Percentiles rank a stretch among this genome's conserved stretches.
Conservation (phyloP, 2,329 filamentous ascomycete species). For the Colletotrichum musicola region DNA sequence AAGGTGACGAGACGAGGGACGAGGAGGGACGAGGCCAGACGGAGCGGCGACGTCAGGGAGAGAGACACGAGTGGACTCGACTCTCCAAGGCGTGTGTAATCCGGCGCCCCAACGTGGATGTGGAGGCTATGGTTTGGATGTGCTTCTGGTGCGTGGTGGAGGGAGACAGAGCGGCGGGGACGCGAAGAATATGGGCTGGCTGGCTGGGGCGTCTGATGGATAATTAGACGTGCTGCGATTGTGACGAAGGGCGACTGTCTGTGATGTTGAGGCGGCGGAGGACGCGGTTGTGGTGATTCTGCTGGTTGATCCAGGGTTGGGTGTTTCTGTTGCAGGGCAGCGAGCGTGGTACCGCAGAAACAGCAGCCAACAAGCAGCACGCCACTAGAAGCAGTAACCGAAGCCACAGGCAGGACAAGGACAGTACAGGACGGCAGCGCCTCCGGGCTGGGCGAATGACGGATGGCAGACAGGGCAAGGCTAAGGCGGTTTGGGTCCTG, state of each 20-base stretch:
- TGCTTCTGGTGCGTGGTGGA: constrained; percentile 1
- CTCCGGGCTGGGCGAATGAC: constrained; percentile 7
- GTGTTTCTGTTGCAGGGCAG: constrained; percentile 1
- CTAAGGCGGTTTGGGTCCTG: constrained; percentile 16
- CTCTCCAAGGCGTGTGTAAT: constrained; percentile 14
- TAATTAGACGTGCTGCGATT: not conserved
- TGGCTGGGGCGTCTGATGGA: not conserved
- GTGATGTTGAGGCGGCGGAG: not conserved
- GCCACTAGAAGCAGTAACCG: not conserved
- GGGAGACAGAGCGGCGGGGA: constrained; percentile 16
- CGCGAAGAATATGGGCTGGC: not conserved
- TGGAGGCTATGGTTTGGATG: constrained; percentile 3
- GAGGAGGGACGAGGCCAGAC: constrained; percentile 10
- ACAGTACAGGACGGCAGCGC: not conserved
- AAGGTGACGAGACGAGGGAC: constrained; percentile 17
- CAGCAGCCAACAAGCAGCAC: not conserved
- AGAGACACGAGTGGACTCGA: constrained; percentile 20
- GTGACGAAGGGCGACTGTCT: not conserved
- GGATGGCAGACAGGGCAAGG: constrained; percentile 7
- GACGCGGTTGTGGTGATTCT: constrained; percentile 1
- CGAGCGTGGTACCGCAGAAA: not conserved
- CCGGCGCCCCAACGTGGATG: constrained; percentile 16
- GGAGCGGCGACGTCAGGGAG: constrained; percentile 24
- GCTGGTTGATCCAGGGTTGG: constrained; percentile 1
- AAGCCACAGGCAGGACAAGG: constrained; percentile 1